Percentiles rank a stretch among this genome's conserved stretches.
Evolutionary conservation across 2,329 filamentous ascomycete species (phyloP).

Genomic region (Phoma sp.): DNA sequence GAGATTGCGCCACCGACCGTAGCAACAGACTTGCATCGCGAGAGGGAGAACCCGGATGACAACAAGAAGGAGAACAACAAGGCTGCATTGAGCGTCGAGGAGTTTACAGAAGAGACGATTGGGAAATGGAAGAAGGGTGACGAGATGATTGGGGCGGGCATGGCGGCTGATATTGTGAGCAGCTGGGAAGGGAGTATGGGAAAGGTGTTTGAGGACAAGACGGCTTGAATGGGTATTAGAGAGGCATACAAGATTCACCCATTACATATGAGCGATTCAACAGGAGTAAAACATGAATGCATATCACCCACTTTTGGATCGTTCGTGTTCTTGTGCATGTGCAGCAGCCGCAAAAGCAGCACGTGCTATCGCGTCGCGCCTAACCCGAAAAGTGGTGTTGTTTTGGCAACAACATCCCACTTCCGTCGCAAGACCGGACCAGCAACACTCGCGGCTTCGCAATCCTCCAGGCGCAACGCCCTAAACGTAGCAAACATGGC

Average conservation of each 20-base stretch:
- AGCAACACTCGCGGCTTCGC: conserved; percentile 13
- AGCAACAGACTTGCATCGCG: conserved; percentile 61
- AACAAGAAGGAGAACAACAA: conserved; percentile 64
- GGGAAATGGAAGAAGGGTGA: conserved; percentile 55
- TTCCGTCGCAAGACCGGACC: conserved; percentile 4
- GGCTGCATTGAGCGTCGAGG: conserved; percentile 57
- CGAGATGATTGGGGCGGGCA: conserved; percentile 58
- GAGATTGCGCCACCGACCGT: conserved; percentile 64
- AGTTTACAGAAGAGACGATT: conserved; percentile 60
- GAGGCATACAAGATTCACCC: no score
- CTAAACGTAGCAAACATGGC: conserved; percentile 32
- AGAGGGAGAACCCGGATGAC: conserved; percentile 62
- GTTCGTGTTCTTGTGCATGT: no score
- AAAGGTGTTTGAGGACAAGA: conserved; percentile 35
- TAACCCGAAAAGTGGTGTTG: conserved; percentile 5
- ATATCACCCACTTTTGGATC: no score
- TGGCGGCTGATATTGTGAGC: conserved; percentile 49
- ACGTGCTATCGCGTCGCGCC: conserved; percentile 10
- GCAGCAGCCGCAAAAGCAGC: neutral
- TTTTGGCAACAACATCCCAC: conserved; percentile 12
- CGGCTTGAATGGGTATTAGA: neutral
- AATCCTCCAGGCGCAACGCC: conserved; percentile 1
- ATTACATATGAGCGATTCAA: no score
- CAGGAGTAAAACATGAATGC: no score
- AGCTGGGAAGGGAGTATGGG: conserved; percentile 53